phyloP scores from a whole-genome alignment of 306 rosid genomes.

The Morella rubra region DNA sequence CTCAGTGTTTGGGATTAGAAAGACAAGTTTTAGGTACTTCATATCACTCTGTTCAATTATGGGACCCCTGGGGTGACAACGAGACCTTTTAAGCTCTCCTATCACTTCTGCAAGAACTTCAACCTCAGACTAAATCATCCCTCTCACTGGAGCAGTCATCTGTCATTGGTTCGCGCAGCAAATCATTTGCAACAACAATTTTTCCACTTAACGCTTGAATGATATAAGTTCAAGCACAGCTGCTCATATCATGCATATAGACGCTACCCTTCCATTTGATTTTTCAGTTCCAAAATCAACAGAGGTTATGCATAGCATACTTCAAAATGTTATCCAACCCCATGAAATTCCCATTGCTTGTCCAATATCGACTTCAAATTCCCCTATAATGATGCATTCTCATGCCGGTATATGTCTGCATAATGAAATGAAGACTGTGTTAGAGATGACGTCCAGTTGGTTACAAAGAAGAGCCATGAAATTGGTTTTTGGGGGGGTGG shows the following conservation, averaged over 20 bases:
- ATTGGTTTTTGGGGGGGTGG: no score
- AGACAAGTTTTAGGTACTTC: not conserved
- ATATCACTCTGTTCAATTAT: not conserved
- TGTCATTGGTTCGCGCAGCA: not conserved
- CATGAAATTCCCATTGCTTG: not conserved
- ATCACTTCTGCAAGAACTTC: not conserved
- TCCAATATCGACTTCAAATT: not conserved
- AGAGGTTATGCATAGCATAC: not conserved
- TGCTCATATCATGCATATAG: not conserved
- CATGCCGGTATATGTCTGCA: not conserved
- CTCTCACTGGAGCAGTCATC: not conserved
- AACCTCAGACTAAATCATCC: not conserved
- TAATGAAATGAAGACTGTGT: not conserved
- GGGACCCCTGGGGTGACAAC: not conserved
- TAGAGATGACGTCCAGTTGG: not conserved
- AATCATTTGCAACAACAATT: not conserved
- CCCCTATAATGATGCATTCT: not conserved
- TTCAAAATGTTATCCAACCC: not conserved
- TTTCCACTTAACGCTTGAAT: not conserved
- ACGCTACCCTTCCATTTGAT: not conserved
- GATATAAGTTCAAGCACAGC: not conserved
- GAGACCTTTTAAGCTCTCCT: not conserved
- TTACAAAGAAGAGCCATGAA: not conserved
- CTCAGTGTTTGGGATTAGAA: not conserved
- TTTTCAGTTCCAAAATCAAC: not conserved